Evolutionary conservation across 2,329 filamentous ascomycete genomes (phyloP), one percentile per base, ranked within the genome.

Genomic region (Pseudogymnoascus sp.): DNA sequence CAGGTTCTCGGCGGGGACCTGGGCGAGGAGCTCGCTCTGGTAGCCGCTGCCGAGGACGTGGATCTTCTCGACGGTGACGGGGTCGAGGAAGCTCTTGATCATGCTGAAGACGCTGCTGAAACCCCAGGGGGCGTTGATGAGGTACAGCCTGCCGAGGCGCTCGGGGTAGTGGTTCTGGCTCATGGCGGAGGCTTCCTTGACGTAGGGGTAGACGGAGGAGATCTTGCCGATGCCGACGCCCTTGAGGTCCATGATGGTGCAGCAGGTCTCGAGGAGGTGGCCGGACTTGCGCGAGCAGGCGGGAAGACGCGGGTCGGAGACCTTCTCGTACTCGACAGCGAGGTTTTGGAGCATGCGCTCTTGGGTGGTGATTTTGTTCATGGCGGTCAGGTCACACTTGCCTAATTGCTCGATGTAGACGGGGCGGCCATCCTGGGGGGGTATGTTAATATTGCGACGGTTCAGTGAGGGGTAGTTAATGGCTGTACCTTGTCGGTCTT

Each of bases 161-260:
- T 99, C 94, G 6, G 94, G 94, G 79, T 99, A 99, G 85, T 97
- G 96, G 83, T 97, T 96, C 78, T 97, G 94, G 66, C 90, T 96
- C 77, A 99, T 90, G 74, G 79, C 86, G 34, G 91, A 94, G 50
- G 91, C 91, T 73, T 88, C 84, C 70, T 85, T 85, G 68, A 99
- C 84, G 79, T 97, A 97, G 60, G 85, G 82, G 79, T 95, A 96
- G 62, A 97, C 93, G 64, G 88, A 88, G 64, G 85, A 82, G 43
- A 90, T 86, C 76, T 89, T 94, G 73, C 81, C 82, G 68, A 97
- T 78, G 62, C 90, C 90, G 22, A 99, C 92, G 64, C 92, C 92
- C 80, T 96, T 96, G 74, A 97, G 83, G 76, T 99, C 94, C 88
- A 97, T 94, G 77, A 99, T 91, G 66, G 90, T 93, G 86, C 94